Evolutionary conservation across 1,284 basidiomycete species (phyloP).

Genomic region (Tilletia horrida): DNA sequence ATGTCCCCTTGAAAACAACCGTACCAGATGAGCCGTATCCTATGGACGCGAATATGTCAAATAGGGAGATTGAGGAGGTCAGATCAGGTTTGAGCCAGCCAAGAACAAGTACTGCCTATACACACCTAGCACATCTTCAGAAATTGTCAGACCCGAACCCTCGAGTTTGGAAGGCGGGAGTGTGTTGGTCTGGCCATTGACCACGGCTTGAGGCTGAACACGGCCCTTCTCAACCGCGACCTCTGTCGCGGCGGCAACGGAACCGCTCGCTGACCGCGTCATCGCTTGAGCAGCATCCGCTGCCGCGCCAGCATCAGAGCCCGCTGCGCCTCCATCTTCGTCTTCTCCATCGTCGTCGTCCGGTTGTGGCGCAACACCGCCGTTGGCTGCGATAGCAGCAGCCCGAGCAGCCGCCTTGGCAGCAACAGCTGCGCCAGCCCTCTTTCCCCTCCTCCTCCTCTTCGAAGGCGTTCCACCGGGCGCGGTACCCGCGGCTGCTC

Average conservation of each 20-base stretch:
- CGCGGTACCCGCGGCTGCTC: not conserved
- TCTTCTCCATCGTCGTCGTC: slow-evolving; percentile 56
- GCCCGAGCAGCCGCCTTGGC: slow-evolving; percentile 56
- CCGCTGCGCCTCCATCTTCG: slow-evolving; percentile 22
- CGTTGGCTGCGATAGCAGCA: slow-evolving; percentile 62
- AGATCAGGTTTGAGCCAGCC: not conserved
- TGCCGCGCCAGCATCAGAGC: not conserved
- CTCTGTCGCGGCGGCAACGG: too few relatives aligned
- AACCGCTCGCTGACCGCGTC: too few relatives aligned
- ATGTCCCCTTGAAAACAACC: slow-evolving; percentile 85
- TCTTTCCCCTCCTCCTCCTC: slow-evolving; percentile 29
- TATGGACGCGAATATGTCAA: slow-evolving; percentile 48
- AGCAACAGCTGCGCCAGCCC: slow-evolving; percentile 41
- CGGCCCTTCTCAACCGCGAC: slow-evolving; percentile 17
- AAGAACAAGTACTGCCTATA: not conserved
- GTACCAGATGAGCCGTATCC: slow-evolving; percentile 96
- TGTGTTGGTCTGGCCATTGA: not conserved
- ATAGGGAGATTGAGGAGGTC: too few relatives aligned
- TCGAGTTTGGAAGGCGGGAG: slow-evolving; percentile 2
- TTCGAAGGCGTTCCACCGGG: slow-evolving; percentile 16
- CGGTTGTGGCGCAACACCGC: slow-evolving; percentile 60
- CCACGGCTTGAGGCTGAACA: not conserved
- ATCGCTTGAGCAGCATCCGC: not conserved
- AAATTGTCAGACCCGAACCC: slow-evolving; percentile 36
- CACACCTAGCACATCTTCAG: slow-evolving; percentile 47